Evolutionary conservation across 768 basidiomycete species (phyloP), one percentile per base, ranked within the genome.

Genomic region (Phylloporus scabripes): DNA sequence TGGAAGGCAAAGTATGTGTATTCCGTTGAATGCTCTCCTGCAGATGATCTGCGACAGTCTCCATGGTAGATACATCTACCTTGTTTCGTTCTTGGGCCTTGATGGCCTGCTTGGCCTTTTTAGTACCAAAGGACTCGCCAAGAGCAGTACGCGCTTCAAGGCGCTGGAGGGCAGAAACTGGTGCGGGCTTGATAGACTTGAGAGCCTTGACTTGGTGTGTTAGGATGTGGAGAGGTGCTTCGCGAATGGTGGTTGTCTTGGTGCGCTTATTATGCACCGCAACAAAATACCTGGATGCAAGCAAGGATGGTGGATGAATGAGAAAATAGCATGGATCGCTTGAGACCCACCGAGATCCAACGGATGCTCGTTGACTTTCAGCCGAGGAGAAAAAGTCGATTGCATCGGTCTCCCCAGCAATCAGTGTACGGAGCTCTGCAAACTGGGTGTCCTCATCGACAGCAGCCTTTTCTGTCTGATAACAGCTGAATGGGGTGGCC

Each of bases 71-170:
- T 17, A 88, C 81, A 70, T 96, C 92, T 32, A 99, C 83, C 64
- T 83, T 83, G 70, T 94, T 95, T 55, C 95, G 79, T 68, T 94
- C 92, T 46, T 78, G 79, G 4, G 92, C 87, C 45, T 80, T 80
- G 61, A 97, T 93, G 24, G 81, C 83, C 9, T 81, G 80, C 66
- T 91, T 87, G 39, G 92, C 91, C 64, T 96, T 98, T 71, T 92
- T 90, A 21, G 93, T 95, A 18, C 95, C 95, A 55, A 99, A 99
- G 1, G 87, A 81, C 65, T 92, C 85, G 28, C 95, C 93, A 1
- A 99, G 79, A n/a, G 80, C 74, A 47, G 79, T 87, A 36, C 84
- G 77, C 14, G 84, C 85, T 44, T 83, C 76, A 34, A 77, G 70
- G 50, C 82, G 77, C 41, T 73, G 57, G 42, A 79, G 70, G 8